Base-by-base conservation (phyloP, 2,329 filamentous ascomycete species). In the Aspergillus sp. region DNA sequence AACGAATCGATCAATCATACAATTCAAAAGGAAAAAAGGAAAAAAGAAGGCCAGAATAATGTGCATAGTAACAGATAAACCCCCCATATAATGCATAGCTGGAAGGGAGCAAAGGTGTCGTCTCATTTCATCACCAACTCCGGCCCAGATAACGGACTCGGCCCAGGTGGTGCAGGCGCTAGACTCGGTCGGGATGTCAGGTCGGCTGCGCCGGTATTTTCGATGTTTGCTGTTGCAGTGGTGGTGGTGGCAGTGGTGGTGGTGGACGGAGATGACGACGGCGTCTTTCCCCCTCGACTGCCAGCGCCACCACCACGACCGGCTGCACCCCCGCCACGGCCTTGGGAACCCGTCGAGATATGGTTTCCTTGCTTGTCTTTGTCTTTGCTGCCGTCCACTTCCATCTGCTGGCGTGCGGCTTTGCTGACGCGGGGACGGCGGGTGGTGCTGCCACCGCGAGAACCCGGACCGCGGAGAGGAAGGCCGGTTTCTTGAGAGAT, bases 401-500 rank as follows among this genome's bases (percentile, higher is more conserved):
- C 88, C 67, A 88, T 82, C 60, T 84, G 80, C 52, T 83, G 82
- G 58, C 88, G 86, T 62, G 91, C 86, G 34, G 86, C 85, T 65
- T 95, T 95, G 35, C 86, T 93, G 55, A 88, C 83, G 38, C 90
- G 83, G 44, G 88, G 87, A 66, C 94, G 94, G 56, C 89, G 78
- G 19, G 84, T 80, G 1, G 84, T 76, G 41, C 86, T 76, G 40
- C 86, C 86, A 44, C 86, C 86, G 38, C 88, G 79, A 33, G 86
- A 87, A n/a, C 85, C 84, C 7, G 84, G 81, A 41, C 78, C 77
- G 44, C 68, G 66, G 7, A 89, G 81, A 57, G 85, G 81, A 51
- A 86, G 84, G 58, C 88, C 87, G 60, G 94, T 88, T 42, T 88
- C 86, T 64, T 95, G 95, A 19, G 88, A 95, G 56, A 93, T 86